Percentiles rank a stretch among this genome's conserved stretches.
These are phyloP conservation scores for Lasiodiplodia citricola DNA, from an alignment of 2,329 filamentous ascomycete genomes.

Conservation along the genomic window DNA sequence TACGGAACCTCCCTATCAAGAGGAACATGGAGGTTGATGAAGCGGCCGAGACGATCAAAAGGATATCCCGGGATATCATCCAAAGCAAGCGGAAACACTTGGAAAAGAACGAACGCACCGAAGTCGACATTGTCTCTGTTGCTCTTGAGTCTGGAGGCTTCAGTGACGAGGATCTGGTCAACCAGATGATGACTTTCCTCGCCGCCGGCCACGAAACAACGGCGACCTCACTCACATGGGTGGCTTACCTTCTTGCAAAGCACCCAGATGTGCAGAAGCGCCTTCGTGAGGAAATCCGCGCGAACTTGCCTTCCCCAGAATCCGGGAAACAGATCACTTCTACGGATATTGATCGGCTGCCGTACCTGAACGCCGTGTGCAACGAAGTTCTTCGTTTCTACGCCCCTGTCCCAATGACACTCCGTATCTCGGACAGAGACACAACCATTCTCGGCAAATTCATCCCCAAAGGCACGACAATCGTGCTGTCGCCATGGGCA, in stretches of 20 bases:
- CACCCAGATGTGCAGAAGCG: slow-evolving; percentile 55
- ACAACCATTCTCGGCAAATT: slow-evolving; percentile 68
- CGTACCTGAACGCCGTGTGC: slow-evolving; percentile 80
- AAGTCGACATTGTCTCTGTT: slow-evolving; percentile 79
- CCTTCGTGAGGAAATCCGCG: slow-evolving; percentile 58
- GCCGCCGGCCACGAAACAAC: slow-evolving; percentile 70
- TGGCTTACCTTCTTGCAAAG: slow-evolving; percentile 58
- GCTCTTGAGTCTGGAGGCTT: slow-evolving; percentile 79
- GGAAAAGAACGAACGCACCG: slow-evolving; percentile 53
- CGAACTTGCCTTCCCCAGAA: slow-evolving; percentile 51
- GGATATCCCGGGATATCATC: slow-evolving; percentile 72
- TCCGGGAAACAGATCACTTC: slow-evolving; percentile 53
- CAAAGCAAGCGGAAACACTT: slow-evolving; percentile 68
- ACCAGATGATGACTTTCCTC: slow-evolving; percentile 90
- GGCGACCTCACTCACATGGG: slow-evolving; percentile 59
- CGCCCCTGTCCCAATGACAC: slow-evolving; percentile 72
- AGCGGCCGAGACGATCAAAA: slow-evolving; percentile 53
- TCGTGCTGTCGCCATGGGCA: slow-evolving; percentile 69
- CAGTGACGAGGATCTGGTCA: slow-evolving; percentile 77
- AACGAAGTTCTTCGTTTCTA: slow-evolving; percentile 77
- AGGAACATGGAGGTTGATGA: slow-evolving; percentile 61
- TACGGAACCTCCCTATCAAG: slow-evolving; percentile 69
- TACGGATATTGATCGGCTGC: slow-evolving; percentile 71
- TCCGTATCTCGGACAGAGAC: slow-evolving; percentile 68
- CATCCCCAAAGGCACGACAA: slow-evolving; percentile 72